Evolutionary conservation across 163 green algal genomes (phyloP).

Genomic region (Scenedesmus sp.): DNA sequence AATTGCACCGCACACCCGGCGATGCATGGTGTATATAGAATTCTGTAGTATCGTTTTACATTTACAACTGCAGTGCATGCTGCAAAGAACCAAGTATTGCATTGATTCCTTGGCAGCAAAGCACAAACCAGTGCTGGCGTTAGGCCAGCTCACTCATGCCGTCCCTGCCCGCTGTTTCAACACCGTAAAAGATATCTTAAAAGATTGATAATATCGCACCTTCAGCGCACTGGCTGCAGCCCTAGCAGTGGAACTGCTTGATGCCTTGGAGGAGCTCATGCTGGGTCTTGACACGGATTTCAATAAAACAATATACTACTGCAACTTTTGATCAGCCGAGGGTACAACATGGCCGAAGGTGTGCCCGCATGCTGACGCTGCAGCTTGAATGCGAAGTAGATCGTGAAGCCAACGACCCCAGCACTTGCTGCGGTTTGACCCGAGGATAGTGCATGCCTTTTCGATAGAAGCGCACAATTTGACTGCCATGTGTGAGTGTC

Average conservation of each 20-base stretch:
- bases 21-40: not conserved
- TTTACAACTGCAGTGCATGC: not conserved
- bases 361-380: not conserved
- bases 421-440: not conserved
- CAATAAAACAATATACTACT: not conserved
- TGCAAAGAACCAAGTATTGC: not conserved
- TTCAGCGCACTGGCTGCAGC: slow-evolving; percentile 45
- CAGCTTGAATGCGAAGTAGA: not conserved
- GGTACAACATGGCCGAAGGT: not conserved
- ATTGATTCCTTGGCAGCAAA: slow-evolving; percentile 10
- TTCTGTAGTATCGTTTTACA: not conserved
- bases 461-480: not conserved
- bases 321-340: not conserved
- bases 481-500: not conserved
- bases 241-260: not conserved
- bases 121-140: not conserved
- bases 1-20: not conserved
- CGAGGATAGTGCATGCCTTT: too few species aligned
- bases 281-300: not conserved
- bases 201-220: not conserved
- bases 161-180: not conserved
- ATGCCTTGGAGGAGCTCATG: slow-evolving; percentile 40
- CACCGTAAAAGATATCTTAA: not conserved
- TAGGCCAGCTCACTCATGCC: not conserved
- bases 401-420: not conserved